Evolutionary conservation across 495 filamentous ascomycete genomes (phyloP).

Genomic region (Neurospora sp.): DNA sequence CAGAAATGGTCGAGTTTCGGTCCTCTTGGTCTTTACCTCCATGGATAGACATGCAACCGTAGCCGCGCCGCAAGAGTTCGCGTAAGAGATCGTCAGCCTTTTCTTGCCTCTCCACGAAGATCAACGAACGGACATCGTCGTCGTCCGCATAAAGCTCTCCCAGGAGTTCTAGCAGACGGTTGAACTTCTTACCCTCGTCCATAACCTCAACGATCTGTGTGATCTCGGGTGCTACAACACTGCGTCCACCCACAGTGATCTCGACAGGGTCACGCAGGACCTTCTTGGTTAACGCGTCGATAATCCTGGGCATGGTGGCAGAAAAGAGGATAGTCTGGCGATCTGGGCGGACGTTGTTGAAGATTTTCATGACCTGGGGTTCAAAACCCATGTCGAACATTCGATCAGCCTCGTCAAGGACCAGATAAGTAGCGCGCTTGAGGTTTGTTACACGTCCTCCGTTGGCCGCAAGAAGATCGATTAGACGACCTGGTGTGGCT

Average conservation of each 20-base stretch:
- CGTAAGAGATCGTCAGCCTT: constrained; percentile 77
- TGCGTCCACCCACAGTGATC: constrained; percentile 83
- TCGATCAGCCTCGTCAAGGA: constrained; percentile 93
- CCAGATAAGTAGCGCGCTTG: constrained; percentile 78
- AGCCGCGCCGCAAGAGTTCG: constrained; percentile 78
- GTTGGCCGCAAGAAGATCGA: constrained; percentile 89
- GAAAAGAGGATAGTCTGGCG: constrained; percentile 93
- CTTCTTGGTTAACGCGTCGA: constrained; percentile 86
- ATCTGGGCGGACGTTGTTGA: constrained; percentile 81
- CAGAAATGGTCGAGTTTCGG: constrained; percentile 84
- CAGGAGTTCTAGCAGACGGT: constrained; percentile 72
- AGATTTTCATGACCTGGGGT: constrained; percentile 94
- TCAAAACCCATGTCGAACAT: constrained; percentile 99
- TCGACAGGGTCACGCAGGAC: constrained; percentile 78
- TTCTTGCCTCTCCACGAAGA: constrained; percentile 94
- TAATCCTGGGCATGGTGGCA: constrained; percentile 88
- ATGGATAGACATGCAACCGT: constrained; percentile 93
- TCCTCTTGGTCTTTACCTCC: constrained; percentile 95
- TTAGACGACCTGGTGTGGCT: constrained; percentile 92
- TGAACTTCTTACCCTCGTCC: constrained; percentile 72
- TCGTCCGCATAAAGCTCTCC: constrained; percentile 81
- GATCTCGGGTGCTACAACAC: constrained; percentile 89
- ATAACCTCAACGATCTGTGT: constrained; percentile 88
- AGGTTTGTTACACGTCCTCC: constrained; percentile 87
- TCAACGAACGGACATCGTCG: constrained; percentile 77